These are phyloP conservation scores for Phytophthora meadii DNA, from an alignment of 352 stramenopile species.

Conservation along the genomic window DNA sequence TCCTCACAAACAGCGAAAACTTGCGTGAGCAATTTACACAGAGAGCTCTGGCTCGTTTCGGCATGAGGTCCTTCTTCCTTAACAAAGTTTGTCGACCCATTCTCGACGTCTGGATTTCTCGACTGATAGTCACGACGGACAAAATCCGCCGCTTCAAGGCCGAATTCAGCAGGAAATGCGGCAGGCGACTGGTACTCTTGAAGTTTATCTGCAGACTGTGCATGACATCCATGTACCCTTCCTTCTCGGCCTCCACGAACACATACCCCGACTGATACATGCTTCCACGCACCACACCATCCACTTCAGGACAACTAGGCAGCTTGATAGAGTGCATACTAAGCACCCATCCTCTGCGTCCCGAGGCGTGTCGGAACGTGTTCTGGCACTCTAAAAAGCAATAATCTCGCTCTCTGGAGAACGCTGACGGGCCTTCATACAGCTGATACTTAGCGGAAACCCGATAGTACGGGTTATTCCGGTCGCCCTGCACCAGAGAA, in stretches of 20 bases:
- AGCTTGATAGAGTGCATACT: constrained; percentile 89
- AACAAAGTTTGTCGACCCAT: constrained; percentile 68
- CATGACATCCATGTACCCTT: constrained; percentile 88
- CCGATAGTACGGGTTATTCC: constrained; percentile 63
- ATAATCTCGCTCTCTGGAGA: constrained; percentile 71
- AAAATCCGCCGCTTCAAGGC: constrained; percentile 70
- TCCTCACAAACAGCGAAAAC: constrained; percentile 77
- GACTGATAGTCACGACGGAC: constrained; percentile 67
- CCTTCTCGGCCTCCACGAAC: constrained; percentile 78
- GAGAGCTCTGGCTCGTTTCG: constrained; percentile 60
- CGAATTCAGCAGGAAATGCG: constrained; percentile 70
- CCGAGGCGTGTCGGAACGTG: constrained; percentile 76
- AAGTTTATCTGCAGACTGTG: constrained; percentile 89
- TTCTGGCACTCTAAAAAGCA: constrained; percentile 84
- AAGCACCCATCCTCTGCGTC: constrained; percentile 73
- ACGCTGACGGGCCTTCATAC: constrained; percentile 61
- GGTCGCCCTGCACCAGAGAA: constrained; percentile 51
- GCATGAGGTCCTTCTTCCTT: constrained; percentile 71
- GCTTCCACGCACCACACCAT: constrained; percentile 75
- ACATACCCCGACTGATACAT: constrained; percentile 87
- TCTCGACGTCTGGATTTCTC: constrained; percentile 67
- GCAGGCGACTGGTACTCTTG: constrained; percentile 69
- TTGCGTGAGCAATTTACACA: constrained; percentile 71
- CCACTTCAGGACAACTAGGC: constrained; percentile 71
- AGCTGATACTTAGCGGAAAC: constrained; percentile 78